Conservation (phyloP, 2,329 filamentous ascomycete genomes). For the Aspergillus phoenicis region DNA sequence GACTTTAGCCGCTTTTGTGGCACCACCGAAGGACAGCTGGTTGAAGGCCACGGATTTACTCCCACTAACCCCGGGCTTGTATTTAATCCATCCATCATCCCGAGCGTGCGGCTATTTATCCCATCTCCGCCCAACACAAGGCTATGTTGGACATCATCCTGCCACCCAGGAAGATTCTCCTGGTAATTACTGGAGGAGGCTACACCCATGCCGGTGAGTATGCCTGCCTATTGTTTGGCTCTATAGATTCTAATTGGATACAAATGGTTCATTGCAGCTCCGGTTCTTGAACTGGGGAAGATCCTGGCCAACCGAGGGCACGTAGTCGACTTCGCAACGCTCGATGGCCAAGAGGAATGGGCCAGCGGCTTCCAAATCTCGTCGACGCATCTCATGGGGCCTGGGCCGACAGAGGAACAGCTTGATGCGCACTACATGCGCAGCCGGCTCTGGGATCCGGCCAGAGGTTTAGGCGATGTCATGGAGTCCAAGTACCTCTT, state of each 20-base stretch:
- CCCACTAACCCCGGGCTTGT: too few species aligned
- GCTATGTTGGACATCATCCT: neutral
- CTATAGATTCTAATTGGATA: neutral
- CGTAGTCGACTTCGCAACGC: conserved; percentile 44
- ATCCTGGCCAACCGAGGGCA: conserved; percentile 39
- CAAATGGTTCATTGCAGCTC: conserved; percentile 25
- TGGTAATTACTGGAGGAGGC: conserved; percentile 41
- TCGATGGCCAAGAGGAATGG: conserved; percentile 44
- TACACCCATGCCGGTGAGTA: conserved; percentile 39
- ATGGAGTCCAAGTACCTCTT: conserved; percentile 44
- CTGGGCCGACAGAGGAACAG: conserved; percentile 29
- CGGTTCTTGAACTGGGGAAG: conserved; percentile 41
- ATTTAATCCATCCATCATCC: too few species aligned
- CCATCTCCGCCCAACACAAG: neutral
- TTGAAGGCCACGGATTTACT: too few species aligned
- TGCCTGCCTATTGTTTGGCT: neutral
- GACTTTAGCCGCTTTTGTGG: too few species aligned
- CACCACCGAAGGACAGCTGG: too few species aligned
- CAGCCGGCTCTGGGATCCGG: conserved; percentile 38
- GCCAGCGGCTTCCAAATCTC: conserved; percentile 29
- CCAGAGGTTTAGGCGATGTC: conserved; percentile 30
- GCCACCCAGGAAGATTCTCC: conserved; percentile 33
- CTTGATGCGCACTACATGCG: conserved; percentile 41
- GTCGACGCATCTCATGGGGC: conserved; percentile 37
- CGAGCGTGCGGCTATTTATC: too few species aligned